Conservation (phyloP, 2,329 filamentous ascomycete genomes). For the Pleomassaria siparia region DNA sequence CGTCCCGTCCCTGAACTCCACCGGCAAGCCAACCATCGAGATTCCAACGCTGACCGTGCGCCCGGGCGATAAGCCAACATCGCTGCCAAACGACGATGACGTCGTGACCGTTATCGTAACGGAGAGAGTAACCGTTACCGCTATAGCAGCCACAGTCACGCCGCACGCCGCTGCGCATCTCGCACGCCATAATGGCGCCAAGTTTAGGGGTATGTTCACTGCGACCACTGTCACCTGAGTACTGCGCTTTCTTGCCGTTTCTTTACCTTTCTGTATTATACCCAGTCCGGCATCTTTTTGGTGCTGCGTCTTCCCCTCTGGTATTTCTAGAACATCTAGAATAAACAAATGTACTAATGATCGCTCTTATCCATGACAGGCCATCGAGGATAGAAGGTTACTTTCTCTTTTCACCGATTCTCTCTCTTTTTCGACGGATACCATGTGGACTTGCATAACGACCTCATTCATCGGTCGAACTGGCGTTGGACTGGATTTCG, state of each 20-base stretch:
- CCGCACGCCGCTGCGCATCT: constrained; percentile 5
- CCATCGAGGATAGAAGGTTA: neutral
- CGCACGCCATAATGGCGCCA: constrained; percentile 21
- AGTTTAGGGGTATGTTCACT: constrained; percentile 23
- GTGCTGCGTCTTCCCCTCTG: no score
- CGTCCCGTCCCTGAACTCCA: neutral
- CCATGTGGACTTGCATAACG: no score
- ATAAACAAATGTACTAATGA: neutral
- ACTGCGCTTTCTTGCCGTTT: neutral
- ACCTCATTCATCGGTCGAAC: neutral
- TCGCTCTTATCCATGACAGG: neutral
- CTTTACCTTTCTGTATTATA: neutral
- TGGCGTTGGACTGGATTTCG: neutral
- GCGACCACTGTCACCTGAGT: neutral
- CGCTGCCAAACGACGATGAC: constrained; percentile 4
- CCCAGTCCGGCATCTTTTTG: no score
- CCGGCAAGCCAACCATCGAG: neutral
- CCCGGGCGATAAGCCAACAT: constrained; percentile 15
- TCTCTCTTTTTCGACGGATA: neutral
- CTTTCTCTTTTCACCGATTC: neutral
- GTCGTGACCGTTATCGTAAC: constrained; percentile 30
- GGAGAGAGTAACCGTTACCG: constrained; percentile 30
- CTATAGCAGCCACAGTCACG: constrained; percentile 9
- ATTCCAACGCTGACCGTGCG: constrained; percentile 6
- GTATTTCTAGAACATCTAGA: neutral